These are phyloP conservation scores for Mycena galopus DNA, from an alignment of 768 basidiomycete species.

Conservation along the genomic window DNA sequence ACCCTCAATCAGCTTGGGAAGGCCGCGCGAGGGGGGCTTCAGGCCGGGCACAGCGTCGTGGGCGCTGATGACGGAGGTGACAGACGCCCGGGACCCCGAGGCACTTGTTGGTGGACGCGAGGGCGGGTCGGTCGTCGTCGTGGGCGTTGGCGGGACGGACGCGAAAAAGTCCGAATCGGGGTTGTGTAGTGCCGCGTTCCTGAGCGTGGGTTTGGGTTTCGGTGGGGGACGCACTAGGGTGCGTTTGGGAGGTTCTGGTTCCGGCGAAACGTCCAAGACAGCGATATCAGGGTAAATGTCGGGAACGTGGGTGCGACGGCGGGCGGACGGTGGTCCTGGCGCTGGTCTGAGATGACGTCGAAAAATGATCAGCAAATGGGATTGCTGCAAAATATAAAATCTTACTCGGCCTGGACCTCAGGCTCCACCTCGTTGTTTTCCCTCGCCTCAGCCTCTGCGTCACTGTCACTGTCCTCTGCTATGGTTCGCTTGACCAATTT, in stretches of 20 bases:
- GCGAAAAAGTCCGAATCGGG: conserved; percentile 18
- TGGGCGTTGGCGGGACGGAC: conserved; percentile 28
- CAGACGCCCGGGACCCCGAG: conserved; percentile 14
- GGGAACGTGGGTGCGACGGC: conserved; percentile 18
- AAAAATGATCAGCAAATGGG: neutral
- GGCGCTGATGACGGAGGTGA: conserved; percentile 18
- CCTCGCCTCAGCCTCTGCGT: conserved; percentile 27
- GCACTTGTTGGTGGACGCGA: conserved; percentile 31
- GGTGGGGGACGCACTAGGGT: neutral
- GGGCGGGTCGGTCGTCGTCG: conserved; percentile 8
- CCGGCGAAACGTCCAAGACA: neutral
- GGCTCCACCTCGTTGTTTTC: conserved; percentile 12
- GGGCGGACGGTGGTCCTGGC: neutral
- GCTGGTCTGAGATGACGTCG: neutral
- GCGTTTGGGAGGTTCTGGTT: neutral
- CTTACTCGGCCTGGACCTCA: neutral
- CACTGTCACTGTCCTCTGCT: conserved; percentile 17
- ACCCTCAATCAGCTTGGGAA: conserved; percentile 43
- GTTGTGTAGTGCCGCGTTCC: neutral
- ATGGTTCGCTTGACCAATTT: neutral
- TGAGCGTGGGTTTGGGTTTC: neutral
- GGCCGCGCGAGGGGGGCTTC: neutral
- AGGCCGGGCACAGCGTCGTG: neutral
- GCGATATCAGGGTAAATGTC: conserved; percentile 27
- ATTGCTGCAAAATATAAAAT: neutral